phyloP scores from a whole-genome alignment of 2,329 filamentous ascomycete genomes.

The Xylariomycetidae sp. region DNA sequence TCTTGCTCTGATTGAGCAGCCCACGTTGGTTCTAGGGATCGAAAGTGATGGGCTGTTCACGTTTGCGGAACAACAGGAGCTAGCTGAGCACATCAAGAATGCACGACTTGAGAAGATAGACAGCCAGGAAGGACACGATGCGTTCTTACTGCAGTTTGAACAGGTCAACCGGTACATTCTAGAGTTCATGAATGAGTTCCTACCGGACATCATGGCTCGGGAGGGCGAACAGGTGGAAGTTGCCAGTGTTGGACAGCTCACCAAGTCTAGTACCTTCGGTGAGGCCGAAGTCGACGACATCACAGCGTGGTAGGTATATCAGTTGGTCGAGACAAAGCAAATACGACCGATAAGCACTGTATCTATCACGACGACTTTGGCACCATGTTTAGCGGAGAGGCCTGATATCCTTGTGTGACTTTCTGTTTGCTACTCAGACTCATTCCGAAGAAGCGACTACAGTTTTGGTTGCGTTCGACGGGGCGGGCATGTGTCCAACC shows the following conservation, averaged over 20 bases:
- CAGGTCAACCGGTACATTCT: conserved; percentile 89
- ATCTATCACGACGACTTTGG: no score
- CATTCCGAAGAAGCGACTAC: no score
- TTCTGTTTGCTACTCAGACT: no score
- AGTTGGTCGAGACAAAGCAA: no score
- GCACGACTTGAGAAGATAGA: conserved; percentile 81
- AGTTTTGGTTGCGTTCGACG: no score
- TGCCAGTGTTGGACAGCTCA: conserved; percentile 55
- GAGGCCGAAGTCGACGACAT: conserved; percentile 96
- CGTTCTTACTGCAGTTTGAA: conserved; percentile 93
- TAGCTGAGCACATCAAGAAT: conserved; percentile 75
- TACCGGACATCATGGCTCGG: conserved; percentile 82
- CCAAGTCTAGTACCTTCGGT: conserved; percentile 87
- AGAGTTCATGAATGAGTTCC: conserved; percentile 71
- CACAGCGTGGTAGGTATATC: conserved; percentile 75
- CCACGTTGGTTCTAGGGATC: conserved; percentile 85
- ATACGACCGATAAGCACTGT: no score
- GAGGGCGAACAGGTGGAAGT: conserved; percentile 41
- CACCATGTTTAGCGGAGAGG: no score
- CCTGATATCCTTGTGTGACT: no score
- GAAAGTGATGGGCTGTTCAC: conserved; percentile 95
- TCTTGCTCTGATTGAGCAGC: conserved; percentile 77
- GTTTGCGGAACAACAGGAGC: conserved; percentile 90
- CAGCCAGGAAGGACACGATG: conserved; percentile 91
- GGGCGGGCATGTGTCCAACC: no score